Conservation (phyloP, 2,329 filamentous ascomycete species). For the Pestalotiopsis fici region DNA sequence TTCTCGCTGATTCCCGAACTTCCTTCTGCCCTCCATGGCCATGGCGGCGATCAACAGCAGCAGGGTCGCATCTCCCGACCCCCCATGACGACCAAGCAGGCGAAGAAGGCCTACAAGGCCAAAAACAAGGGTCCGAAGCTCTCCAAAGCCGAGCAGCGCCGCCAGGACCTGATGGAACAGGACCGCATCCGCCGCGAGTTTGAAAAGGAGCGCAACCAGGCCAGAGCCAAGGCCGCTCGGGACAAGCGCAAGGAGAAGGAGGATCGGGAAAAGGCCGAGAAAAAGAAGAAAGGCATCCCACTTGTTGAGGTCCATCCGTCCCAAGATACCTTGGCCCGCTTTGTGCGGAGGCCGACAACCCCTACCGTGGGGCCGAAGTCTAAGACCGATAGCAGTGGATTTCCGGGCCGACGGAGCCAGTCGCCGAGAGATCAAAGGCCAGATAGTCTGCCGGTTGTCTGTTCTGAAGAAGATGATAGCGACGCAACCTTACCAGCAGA, state of each 20-base stretch:
- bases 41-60: slow-evolving; percentile 10
- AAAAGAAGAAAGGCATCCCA: slow-evolving; percentile 53
- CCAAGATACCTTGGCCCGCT: slow-evolving; percentile 58
- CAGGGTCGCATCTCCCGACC: slow-evolving; percentile 24
- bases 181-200: slow-evolving; percentile 55
- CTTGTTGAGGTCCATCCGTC: slow-evolving; percentile 56
- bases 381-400: neutral
- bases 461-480: neutral
- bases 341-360: slow-evolving; percentile 37
- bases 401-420: neutral
- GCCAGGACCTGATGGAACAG: slow-evolving; percentile 46
- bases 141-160: slow-evolving; percentile 43
- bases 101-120: slow-evolving; percentile 52
- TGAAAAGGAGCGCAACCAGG: slow-evolving; percentile 48
- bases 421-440: neutral
- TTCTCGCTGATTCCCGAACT: slow-evolving; percentile 36
- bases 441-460: neutral
- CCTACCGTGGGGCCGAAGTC: neutral
- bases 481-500: neutral
- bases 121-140: slow-evolving; percentile 56
- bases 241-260: slow-evolving; percentile 60
- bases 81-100: slow-evolving; percentile 53
- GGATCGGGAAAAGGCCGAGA: slow-evolving; percentile 47
- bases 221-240: slow-evolving; percentile 48
- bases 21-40: slow-evolving; percentile 21